phyloP scores from a whole-genome alignment of 306 rosid species.

The Boehmeria nivea region DNA sequence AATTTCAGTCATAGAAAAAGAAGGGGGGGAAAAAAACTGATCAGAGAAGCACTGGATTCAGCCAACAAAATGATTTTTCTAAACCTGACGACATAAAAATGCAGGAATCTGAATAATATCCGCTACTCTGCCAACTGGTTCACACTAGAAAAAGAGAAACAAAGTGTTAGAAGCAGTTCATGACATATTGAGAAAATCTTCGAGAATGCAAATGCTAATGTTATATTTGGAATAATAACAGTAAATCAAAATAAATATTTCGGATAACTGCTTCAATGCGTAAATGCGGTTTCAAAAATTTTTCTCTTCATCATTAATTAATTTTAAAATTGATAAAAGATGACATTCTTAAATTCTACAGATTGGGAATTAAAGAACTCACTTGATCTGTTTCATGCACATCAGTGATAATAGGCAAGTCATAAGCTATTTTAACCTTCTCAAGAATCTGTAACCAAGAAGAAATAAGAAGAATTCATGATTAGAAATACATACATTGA shows the following conservation, averaged over 20 bases:
- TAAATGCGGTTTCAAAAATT: too few species aligned
- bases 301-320: too few species aligned
- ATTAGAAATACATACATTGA: neutral
- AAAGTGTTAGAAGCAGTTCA: neutral
- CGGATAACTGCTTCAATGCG: too few species aligned
- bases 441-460: constrained; percentile 66
- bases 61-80: constrained; percentile 5
- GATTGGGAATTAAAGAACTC: constrained; percentile 10
- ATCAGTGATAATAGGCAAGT: constrained; percentile 84
- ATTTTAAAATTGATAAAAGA: too few species aligned
- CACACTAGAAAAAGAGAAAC: constrained; percentile 54
- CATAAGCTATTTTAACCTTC: constrained; percentile 84
- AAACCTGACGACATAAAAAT: constrained; percentile 88
- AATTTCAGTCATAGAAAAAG: neutral
- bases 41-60: neutral
- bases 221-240: too few species aligned
- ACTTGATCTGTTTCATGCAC: constrained; percentile 81
- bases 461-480: neutral
- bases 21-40: neutral
- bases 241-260: too few species aligned
- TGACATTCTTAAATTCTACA: too few species aligned
- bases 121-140: constrained; percentile 88
- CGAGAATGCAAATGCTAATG: too few species aligned
- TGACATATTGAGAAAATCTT: neutral
- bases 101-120: constrained; percentile 97